These are phyloP conservation scores for Stachybotrys chartarum DNA, from an alignment of 2,329 filamentous ascomycete species.

Conservation along the genomic window DNA sequence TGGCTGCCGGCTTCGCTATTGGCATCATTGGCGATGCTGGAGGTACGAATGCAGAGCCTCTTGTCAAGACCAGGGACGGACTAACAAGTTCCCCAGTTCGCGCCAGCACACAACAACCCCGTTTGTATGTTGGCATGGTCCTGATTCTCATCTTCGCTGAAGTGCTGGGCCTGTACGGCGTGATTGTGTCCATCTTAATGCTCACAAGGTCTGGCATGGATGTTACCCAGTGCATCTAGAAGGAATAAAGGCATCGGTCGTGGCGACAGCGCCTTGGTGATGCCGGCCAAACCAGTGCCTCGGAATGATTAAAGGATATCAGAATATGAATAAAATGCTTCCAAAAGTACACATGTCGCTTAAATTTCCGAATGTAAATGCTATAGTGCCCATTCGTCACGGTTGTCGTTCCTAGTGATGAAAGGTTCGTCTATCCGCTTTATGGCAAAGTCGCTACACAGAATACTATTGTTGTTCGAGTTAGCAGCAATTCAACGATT, in stretches of 20 bases:
- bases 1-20: constrained; percentile 38
- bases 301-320: constrained; percentile 13
- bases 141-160: constrained; percentile 41
- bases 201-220: constrained; percentile 32
- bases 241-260: background rate
- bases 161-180: constrained; percentile 36
- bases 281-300: background rate
- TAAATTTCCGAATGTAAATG: constrained; percentile 8
- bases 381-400: constrained; percentile 71
- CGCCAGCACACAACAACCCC: constrained; percentile 38
- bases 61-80: background rate
- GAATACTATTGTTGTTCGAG: constrained; percentile 51
- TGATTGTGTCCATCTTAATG: constrained; percentile 42
- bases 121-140: constrained; percentile 39
- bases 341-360: constrained; percentile 7
- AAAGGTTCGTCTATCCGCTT: constrained; percentile 93
- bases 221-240: constrained; percentile 29
- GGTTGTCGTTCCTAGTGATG: constrained; percentile 64
- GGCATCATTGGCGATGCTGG: constrained; percentile 39
- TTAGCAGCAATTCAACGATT: constrained; percentile 9
- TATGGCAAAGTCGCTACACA: constrained; percentile 93
- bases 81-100: constrained; percentile 23
- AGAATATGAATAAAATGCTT: constrained; percentile 17
- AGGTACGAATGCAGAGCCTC: constrained; percentile 18
- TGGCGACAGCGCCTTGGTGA: background rate